Evolutionary conservation across 2,329 filamentous ascomycete genomes (phyloP).

Genomic region (Colletotrichum sp.): DNA sequence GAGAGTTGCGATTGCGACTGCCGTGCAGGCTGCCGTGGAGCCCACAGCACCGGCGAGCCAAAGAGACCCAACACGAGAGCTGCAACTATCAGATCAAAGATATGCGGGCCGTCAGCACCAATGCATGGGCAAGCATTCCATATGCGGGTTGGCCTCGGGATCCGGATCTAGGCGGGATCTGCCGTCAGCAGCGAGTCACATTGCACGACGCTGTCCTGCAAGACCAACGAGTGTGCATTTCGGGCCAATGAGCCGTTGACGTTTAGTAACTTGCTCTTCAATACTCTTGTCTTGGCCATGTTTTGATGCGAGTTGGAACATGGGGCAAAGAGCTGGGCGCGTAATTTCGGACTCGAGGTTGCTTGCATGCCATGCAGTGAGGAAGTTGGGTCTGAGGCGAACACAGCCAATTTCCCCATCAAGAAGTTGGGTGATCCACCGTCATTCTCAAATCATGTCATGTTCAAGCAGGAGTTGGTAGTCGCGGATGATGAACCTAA

Average conservation of each 20-base stretch:
- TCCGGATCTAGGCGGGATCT: neutral
- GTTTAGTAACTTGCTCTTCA: neutral
- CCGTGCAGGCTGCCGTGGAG: neutral
- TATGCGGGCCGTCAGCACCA: neutral
- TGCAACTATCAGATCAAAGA: neutral
- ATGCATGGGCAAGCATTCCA: neutral
- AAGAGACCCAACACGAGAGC: neutral
- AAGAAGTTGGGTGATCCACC: neutral
- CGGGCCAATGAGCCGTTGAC: neutral
- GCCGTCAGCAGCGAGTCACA: neutral
- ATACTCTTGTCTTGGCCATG: neutral
- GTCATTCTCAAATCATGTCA: neutral
- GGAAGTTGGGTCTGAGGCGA: neutral
- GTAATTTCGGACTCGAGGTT: neutral
- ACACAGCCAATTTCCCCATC: neutral
- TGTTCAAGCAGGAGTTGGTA: neutral
- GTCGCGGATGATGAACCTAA: rapidly evolving
- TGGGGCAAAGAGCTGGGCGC: neutral
- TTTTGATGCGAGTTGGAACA: neutral
- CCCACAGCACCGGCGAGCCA: neutral
- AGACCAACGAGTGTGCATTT: neutral
- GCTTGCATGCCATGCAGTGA: neutral
- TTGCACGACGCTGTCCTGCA: neutral
- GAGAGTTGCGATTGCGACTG: neutral
- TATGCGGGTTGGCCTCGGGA: neutral